Evolutionary conservation across 2,329 filamentous ascomycete species (phyloP).

Genomic region (Alternaria postmessia): DNA sequence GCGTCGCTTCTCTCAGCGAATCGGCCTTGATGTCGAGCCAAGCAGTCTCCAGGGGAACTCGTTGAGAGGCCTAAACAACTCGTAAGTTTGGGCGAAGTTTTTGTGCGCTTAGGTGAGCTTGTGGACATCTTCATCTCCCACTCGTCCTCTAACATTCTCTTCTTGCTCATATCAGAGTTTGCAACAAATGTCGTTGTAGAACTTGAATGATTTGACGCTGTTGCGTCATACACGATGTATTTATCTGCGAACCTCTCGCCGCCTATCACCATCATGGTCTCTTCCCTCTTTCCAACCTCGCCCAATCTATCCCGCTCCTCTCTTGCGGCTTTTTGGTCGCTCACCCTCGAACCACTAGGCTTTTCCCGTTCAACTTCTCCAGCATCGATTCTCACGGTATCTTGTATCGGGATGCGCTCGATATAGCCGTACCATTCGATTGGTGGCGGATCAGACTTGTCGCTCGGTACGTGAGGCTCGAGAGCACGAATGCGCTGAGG

Average conservation of each 20-base stretch:
- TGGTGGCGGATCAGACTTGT: not conserved
- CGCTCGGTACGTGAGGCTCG: not conserved
- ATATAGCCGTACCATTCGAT: slow-evolving; percentile 8
- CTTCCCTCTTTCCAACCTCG: not conserved
- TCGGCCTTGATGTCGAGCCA: not conserved
- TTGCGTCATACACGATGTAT: not conserved
- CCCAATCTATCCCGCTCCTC: rapidly evolving
- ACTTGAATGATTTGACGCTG: not conserved
- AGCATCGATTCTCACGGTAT: not conserved
- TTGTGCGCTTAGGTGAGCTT: not conserved
- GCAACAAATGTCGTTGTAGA: not conserved
- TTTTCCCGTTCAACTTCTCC: not conserved
- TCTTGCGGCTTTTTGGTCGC: not conserved
- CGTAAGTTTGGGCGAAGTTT: not conserved
- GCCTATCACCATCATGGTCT: not conserved
- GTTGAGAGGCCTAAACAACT: too few relatives aligned
- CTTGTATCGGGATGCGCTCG: not conserved
- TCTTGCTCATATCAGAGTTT: not conserved
- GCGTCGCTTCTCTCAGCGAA: not conserved
- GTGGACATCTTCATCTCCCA: not conserved
- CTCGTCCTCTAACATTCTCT: not conserved
- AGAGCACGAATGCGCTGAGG: not conserved
- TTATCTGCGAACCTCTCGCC: not conserved
- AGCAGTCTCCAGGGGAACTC: not conserved
- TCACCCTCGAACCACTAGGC: rapidly evolving